These are phyloP conservation scores for Candida dajiaensis DNA, from an alignment of 805 yeast genomes.

Conservation along the genomic window DNA sequence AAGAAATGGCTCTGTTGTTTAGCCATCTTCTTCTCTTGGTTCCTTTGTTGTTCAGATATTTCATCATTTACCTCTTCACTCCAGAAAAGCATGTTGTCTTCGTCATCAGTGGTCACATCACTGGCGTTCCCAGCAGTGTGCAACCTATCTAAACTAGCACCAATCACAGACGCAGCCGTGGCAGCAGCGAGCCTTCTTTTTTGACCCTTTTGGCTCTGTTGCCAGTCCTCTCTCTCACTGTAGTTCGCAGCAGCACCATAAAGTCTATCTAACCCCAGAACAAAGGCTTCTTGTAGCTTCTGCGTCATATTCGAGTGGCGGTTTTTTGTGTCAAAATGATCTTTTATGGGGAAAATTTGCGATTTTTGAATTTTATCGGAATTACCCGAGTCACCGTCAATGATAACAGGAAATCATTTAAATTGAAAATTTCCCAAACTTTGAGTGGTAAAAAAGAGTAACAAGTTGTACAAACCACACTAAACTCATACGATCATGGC, in stretches of 20 bases:
- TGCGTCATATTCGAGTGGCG: neutral
- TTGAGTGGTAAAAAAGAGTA: too few species aligned
- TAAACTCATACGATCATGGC: too few species aligned
- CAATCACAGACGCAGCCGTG: slow-evolving; percentile 38
- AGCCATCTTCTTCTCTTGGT: slow-evolving; percentile 9
- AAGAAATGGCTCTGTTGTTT: slow-evolving; percentile 40
- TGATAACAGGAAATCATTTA: too few species aligned
- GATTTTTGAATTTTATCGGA: neutral
- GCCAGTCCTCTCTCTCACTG: neutral
- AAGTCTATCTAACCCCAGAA: neutral
- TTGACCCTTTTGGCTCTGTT: neutral
- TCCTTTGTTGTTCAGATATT: slow-evolving; percentile 12
- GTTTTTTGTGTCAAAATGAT: neutral
- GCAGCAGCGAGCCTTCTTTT: slow-evolving; percentile 30
- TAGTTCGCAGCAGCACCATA: neutral
- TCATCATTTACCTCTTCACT: neutral
- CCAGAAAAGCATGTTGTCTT: slow-evolving; percentile 22
- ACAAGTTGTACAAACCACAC: too few species aligned
- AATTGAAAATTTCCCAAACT: too few species aligned
- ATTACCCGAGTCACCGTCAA: neutral
- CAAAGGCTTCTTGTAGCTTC: neutral
- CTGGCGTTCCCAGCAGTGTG: slow-evolving; percentile 9
- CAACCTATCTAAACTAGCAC: slow-evolving; percentile 37
- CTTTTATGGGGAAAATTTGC: neutral
- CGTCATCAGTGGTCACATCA: slow-evolving; percentile 18